These are phyloP conservation scores for Panellus pusillus DNA, from an alignment of 768 basidiomycete species.

Conservation along the genomic window DNA sequence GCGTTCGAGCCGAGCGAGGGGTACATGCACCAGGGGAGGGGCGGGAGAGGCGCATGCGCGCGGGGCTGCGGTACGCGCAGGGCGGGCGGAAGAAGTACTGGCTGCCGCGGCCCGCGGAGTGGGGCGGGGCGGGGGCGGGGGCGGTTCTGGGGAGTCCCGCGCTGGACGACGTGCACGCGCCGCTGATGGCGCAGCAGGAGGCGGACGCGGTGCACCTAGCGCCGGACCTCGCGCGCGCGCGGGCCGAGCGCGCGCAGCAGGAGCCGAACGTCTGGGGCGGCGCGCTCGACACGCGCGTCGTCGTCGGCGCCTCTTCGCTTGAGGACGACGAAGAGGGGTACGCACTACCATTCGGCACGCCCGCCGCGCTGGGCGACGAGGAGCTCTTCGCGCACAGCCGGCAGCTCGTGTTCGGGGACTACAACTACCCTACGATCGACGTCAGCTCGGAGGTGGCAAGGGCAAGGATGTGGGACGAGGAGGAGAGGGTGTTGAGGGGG, in stretches of 20 bases:
- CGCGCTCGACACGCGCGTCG: not conserved
- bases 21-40: slow-evolving; percentile 84
- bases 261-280: slow-evolving; percentile 43
- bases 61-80: slow-evolving; percentile 86
- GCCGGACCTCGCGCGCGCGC: slow-evolving; percentile 47
- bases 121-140: slow-evolving; percentile 40
- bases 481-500: slow-evolving; percentile 82
- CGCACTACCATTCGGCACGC: slow-evolving; percentile 65
- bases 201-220: slow-evolving; percentile 66
- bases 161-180: slow-evolving; percentile 67
- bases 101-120: slow-evolving; percentile 69
- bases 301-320: not conserved
- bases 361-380: slow-evolving; percentile 68
- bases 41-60: slow-evolving; percentile 82
- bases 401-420: slow-evolving; percentile 85
- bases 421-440: slow-evolving; percentile 87
- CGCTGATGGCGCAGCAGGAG: slow-evolving; percentile 64
- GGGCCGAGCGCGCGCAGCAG: slow-evolving; percentile 26
- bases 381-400: slow-evolving; percentile 73
- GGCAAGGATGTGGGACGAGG: slow-evolving; percentile 73
- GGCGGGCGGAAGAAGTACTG: slow-evolving; percentile 96
- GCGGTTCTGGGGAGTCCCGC: slow-evolving; percentile 43
- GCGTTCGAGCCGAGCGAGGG: slow-evolving; percentile 97
- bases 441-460: slow-evolving; percentile 77
- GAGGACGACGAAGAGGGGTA: slow-evolving; percentile 43